Conservation (phyloP, 2,329 filamentous ascomycete species). For the Ascochyta clinopodiicola region DNA sequence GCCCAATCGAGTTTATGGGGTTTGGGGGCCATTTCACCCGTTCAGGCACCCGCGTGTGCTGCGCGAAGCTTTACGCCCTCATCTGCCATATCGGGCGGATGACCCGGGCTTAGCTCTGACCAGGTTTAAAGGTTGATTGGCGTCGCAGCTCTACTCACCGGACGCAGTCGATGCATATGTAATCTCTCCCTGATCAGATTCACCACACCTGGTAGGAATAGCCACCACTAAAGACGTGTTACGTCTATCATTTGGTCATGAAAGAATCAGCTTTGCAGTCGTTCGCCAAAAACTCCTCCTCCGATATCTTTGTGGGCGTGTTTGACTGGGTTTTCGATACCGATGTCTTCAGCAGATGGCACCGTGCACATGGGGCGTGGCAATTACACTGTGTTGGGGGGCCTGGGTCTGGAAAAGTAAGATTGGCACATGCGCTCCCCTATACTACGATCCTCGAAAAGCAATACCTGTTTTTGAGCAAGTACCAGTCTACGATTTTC, state of each 20-base stretch:
- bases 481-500: too few species aligned
- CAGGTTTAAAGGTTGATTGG: background rate
- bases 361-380: conserved; percentile 12
- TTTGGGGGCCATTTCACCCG: conserved; percentile 4
- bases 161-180: background rate
- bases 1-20: background rate
- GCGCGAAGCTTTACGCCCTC: background rate
- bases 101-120: background rate
- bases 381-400: conserved; percentile 28
- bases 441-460: background rate
- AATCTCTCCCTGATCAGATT: background rate
- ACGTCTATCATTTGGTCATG: background rate
- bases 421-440: background rate
- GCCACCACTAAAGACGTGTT: background rate
- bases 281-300: conserved; percentile 1
- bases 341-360: conserved; percentile 18
- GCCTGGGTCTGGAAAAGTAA: conserved; percentile 28
- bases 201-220: background rate
- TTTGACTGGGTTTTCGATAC: conserved; percentile 24
- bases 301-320: conserved; percentile 22
- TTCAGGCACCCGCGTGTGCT: background rate
- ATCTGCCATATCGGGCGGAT: background rate
- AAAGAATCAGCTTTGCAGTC: conserved; percentile 6
- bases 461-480: background rate
- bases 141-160: background rate